phyloP scores from a whole-genome alignment of 129 eudicot species.

The Apium graveolens region DNA sequence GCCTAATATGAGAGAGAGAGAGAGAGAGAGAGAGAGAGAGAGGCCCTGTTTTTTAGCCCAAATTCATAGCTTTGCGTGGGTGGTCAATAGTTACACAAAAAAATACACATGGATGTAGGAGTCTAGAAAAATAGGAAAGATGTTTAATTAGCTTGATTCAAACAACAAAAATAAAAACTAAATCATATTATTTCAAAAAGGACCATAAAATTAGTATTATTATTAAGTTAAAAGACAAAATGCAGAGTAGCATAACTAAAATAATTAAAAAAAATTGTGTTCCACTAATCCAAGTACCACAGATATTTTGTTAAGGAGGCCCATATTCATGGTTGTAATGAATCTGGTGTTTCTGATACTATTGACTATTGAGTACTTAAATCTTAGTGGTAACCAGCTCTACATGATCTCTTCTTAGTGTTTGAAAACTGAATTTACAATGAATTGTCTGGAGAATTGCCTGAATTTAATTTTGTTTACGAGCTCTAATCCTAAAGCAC shows the following conservation, averaged over 20 bases:
- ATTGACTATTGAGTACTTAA: conserved; percentile 63
- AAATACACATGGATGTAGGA: background rate
- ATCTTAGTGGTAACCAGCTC: conserved; percentile 78
- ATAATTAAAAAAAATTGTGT: too few relatives aligned
- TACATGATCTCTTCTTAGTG: conserved; percentile 70
- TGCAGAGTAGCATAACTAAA: too few relatives aligned
- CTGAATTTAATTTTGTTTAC: conserved; percentile 81
- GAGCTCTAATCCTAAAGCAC: conserved; percentile 81
- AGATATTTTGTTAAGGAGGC: too few relatives aligned
- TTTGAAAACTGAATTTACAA: too few relatives aligned
- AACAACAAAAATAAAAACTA: too few relatives aligned
- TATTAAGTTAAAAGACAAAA: too few relatives aligned
- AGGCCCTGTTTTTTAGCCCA: background rate
- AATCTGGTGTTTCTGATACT: conserved; percentile 56
- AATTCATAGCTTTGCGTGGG: background rate
- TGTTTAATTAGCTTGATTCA: too few relatives aligned
- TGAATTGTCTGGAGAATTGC: conserved; percentile 77
- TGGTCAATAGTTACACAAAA: background rate
- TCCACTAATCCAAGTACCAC: too few relatives aligned
- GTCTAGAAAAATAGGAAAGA: too few relatives aligned
- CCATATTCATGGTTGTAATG: too few relatives aligned
- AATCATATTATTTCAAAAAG: too few relatives aligned
- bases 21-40: background rate
- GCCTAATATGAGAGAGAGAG: background rate
- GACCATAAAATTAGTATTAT: too few relatives aligned